These are phyloP conservation scores for Westerdykella sp. DNA, from an alignment of 2,329 filamentous ascomycete genomes.

Conservation along the genomic window DNA sequence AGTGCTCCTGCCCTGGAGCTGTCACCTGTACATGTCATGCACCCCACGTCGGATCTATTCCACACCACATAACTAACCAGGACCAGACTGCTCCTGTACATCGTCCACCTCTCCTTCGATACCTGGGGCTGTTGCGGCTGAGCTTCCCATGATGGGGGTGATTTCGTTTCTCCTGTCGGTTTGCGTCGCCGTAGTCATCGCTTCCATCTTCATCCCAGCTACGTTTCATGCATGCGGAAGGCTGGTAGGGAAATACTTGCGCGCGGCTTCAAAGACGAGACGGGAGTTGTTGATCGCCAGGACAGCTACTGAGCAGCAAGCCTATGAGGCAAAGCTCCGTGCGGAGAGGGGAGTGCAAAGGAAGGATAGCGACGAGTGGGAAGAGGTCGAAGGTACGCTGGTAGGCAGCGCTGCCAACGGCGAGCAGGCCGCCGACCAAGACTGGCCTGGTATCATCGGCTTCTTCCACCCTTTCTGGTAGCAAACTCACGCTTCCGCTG, in stretches of 20 bases:
- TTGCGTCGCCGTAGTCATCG: constrained; percentile 15
- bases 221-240: constrained; percentile 22
- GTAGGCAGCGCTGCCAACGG: constrained; percentile 42
- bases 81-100: no score
- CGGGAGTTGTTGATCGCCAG: constrained; percentile 30
- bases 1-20: neutral
- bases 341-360: neutral
- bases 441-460: constrained; percentile 73
- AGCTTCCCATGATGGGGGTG: constrained; percentile 20
- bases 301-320: constrained; percentile 26
- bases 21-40: constrained; percentile 10
- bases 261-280: constrained; percentile 26
- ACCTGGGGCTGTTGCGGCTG: constrained; percentile 3
- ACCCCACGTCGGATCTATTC: constrained; percentile 19
- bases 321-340: constrained; percentile 7
- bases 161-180: constrained; percentile 23
- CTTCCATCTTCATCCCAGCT: constrained; percentile 21
- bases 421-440: constrained; percentile 41
- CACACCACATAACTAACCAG: constrained; percentile 1
- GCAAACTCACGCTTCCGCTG: constrained; percentile 16
- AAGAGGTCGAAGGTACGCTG: constrained; percentile 56
- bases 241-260: constrained; percentile 26
- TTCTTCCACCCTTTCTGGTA: constrained; percentile 99
- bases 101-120: constrained; percentile 7
- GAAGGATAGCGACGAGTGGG: constrained; percentile 60